Base-by-base conservation (phyloP, 108 stramenopile genomes). In the Cyclotella distinguenda region DNA sequence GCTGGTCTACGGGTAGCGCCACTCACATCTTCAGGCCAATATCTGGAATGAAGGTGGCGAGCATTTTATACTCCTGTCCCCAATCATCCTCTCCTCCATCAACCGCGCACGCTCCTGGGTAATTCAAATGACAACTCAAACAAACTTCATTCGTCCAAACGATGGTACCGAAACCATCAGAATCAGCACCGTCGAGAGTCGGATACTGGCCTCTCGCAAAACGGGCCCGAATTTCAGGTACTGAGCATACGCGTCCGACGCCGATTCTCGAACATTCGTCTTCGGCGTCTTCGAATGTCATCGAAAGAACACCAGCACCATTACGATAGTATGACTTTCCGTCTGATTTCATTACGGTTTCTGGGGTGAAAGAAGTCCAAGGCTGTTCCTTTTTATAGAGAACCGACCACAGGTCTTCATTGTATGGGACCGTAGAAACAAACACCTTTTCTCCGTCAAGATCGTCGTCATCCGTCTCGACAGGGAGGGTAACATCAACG, bases 81-180 rank as follows among this genome's bases (percentile, higher is more conserved):
- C 74, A 75, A 4, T 42, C 23, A 38, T 60, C 54, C 10, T 36
- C 27, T 13, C 50, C 72, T 28, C 60, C 69, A 35, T 60, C 60
- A 1, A 47, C 9, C 28, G 60, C 33, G 36, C 74, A 75, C n/a
- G 60, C 35, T 22, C 74, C 74, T 11, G 74, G 74, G 0, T 53
- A 33, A 21, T 23, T 35, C 28, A 75, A 58, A 62, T 75, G 74
- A 46, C 74, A 75, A 30, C 60, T 61, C 40, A 55, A 38, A 19
- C 74, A 75, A n/a, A 54, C 22, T 52, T 75, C 74, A 39, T 60
- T 61, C 23, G 55, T 75, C 74, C 74, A 75, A 12, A 75, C 74
- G n/a, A 66, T 68, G 16, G 53, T 75, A 60, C 66, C 67, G 5
- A 54, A 50, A 45, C 28, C 32, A 57, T 75, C 74, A 25, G 45